Base-by-base conservation (phyloP, 2,329 filamentous ascomycete species). In the Microdochium bolleyi region DNA sequence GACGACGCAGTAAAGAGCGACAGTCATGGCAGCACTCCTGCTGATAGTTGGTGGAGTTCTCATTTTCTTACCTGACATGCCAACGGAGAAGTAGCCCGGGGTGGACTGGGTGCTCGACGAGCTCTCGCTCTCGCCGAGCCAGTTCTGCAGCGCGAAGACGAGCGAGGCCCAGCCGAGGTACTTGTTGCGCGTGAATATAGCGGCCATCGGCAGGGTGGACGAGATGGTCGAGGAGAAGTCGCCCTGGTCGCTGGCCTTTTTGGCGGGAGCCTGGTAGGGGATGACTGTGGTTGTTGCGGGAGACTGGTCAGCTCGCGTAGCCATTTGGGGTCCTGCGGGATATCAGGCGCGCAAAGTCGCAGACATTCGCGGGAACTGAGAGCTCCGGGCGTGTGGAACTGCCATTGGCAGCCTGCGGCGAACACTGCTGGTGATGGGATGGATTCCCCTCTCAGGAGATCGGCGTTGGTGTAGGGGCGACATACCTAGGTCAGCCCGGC, bases 151-250 rank as follows among this genome's bases (percentile, higher is more conserved):
- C 58, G 86, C 81, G 68, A 89, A 85, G 55, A 90, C 78, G 32
- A 92, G 83, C 41, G 88, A 80, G 11, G 83, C 83, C 87, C 83
- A 86, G 65, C 83, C 83, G 54, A 86, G 73, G 64, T 82, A 94
- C 79, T 89, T 88, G 74, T 95, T 96, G 60, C 91, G 82, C 62
- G 88, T 94, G 68, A 96, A 94, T 79, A 96, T 95, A 58, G 92
- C 92, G 54, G 89, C 91, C 92, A 96, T 96, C 54, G 92, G 92
- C 65, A 97, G 77, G 34, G 92, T 95, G 65, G 86, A 92, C 25
- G 79, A 75, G 52, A 85, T 64, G 25, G 78, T 89, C 70, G 87
- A 86, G 51, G 82, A 77, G 69, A 95, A 80, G 65, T 96, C 91
- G 58, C 80, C 74, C 57, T 75, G 63, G 21, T 82, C 79, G 63